Conservation (phyloP, 2,329 filamentous ascomycete species). For the Pestalotiopsis sp. region DNA sequence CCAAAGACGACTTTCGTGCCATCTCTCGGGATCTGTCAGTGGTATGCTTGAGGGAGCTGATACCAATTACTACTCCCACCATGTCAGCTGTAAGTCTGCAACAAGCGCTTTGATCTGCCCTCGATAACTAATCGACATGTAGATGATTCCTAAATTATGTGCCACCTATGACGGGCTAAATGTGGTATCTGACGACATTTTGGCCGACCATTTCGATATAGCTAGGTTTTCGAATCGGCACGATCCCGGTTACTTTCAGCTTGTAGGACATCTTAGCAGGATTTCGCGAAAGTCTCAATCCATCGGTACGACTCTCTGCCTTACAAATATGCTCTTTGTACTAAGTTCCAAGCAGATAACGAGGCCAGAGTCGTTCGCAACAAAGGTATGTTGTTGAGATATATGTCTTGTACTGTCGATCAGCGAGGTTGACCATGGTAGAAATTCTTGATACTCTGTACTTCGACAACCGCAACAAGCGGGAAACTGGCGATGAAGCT, state of each 20-base stretch:
- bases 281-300: slow-evolving; percentile 4
- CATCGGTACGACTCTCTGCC: not conserved
- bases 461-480: slow-evolving; percentile 14
- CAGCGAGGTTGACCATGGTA: not conserved
- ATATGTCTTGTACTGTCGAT: no score
- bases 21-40: slow-evolving; percentile 14
- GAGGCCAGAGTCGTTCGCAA: slow-evolving; percentile 7
- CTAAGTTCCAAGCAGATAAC: not conserved
- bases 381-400: slow-evolving; percentile 7
- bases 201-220: slow-evolving; percentile 11
- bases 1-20: slow-evolving; percentile 11
- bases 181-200: slow-evolving; percentile 15
- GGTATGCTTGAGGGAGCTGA: slow-evolving; percentile 12
- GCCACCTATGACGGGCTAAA: slow-evolving; percentile 15
- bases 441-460: slow-evolving; percentile 14
- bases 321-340: not conserved
- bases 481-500: slow-evolving; percentile 5
- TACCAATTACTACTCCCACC: not conserved
- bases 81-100: not conserved
- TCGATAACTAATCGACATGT: not conserved
- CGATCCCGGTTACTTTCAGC: slow-evolving; percentile 14
- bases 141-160: slow-evolving; percentile 3
- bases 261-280: slow-evolving; percentile 11
- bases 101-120: not conserved
- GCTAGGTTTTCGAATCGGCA: slow-evolving; percentile 12